Conservation (phyloP, 1,284 basidiomycete genomes). For the Leccinum huronense region DNA sequence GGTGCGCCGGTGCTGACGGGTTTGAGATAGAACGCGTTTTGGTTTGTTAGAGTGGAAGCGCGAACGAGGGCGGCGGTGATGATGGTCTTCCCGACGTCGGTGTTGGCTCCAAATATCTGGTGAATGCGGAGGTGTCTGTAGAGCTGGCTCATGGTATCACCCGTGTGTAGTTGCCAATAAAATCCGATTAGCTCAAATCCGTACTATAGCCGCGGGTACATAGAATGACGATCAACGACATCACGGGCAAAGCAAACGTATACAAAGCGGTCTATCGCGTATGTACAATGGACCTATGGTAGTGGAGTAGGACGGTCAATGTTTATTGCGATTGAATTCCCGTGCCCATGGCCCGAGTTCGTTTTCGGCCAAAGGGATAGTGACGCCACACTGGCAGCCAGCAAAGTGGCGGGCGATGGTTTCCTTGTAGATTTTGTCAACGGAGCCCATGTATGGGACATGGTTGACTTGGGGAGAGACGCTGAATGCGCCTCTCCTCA, state of each 20-base stretch:
- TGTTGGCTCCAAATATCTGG: constrained; percentile 90
- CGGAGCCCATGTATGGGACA: constrained; percentile 26
- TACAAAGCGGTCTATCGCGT: constrained; percentile 12
- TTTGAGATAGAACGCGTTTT: constrained; percentile 79
- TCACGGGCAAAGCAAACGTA: constrained; percentile 6
- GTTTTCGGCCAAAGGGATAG: constrained; percentile 34
- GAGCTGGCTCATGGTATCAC: constrained; percentile 37
- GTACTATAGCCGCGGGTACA: neutral
- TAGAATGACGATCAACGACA: neutral
- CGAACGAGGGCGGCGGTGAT: constrained; percentile 81
- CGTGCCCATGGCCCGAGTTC: constrained; percentile 45
- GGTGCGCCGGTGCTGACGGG: constrained; percentile 86
- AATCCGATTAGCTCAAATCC: constrained; percentile 19
- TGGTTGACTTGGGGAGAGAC: constrained; percentile 36
- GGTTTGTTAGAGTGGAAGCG: constrained; percentile 58
- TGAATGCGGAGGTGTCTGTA: constrained; percentile 83
- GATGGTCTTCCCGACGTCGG: constrained; percentile 91
- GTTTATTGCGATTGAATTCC: constrained; percentile 35
- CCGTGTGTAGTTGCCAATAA: neutral
- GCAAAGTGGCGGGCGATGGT: constrained; percentile 42
- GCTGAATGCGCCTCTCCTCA: constrained; percentile 36
- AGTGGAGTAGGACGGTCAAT: constrained; percentile 1
- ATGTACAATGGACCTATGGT: constrained; percentile 20
- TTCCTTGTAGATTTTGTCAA: constrained; percentile 31
- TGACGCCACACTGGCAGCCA: constrained; percentile 39